phyloP scores from a whole-genome alignment of 306 rosid species.

The Adenanthera pavonina region DNA sequence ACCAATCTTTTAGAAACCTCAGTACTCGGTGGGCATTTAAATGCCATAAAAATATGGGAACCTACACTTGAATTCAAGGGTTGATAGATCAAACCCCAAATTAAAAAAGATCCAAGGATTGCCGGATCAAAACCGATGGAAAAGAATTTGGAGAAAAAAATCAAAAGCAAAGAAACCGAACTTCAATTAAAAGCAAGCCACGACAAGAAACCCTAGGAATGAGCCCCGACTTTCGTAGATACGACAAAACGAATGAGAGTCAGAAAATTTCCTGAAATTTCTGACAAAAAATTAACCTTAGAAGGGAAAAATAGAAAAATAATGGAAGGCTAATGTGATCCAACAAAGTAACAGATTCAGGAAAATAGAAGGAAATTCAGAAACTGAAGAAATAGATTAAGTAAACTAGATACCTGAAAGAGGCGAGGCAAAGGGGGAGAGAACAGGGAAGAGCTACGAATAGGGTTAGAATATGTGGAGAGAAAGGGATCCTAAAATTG shows the following conservation, averaged over 20 bases:
- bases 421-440: conserved; percentile 7
- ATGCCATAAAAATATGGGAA: conserved; percentile 77
- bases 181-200: conserved; percentile 12
- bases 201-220: conserved; percentile 35
- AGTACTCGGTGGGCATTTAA: conserved; percentile 71
- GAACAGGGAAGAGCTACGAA: neutral
- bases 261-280: conserved; percentile 17
- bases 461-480: conserved; percentile 3
- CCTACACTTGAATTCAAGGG: conserved; percentile 44
- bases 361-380: neutral
- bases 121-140: neutral
- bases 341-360: neutral
- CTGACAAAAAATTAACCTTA: neutral
- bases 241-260: neutral
- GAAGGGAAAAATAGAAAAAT: neutral
- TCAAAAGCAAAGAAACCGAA: conserved; percentile 9
- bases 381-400: conserved; percentile 11
- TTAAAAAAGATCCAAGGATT: neutral
- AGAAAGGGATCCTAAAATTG: neutral
- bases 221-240: conserved; percentile 28
- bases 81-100: conserved; percentile 50
- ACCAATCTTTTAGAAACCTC: conserved; percentile 58
- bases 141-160: conserved; percentile 22
- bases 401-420: conserved; percentile 48
- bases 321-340: conserved; percentile 13